Base-by-base conservation (phyloP, 257 asterid species). In the Thymus quinquecostatus region DNA sequence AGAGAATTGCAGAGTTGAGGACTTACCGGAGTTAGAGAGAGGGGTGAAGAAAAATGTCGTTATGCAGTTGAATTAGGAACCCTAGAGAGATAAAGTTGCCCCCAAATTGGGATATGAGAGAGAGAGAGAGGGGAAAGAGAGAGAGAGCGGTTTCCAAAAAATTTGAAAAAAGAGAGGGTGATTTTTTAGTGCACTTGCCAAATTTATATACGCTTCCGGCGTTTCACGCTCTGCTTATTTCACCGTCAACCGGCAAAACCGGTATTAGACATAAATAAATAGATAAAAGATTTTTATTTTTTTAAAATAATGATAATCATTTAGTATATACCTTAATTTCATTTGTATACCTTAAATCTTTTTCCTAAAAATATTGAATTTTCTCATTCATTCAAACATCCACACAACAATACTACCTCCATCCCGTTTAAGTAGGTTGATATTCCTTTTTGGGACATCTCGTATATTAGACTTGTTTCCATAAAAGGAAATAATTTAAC, bases 131-230 rank as follows among this genome's bases (percentile, higher is more conserved):
- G n/a, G n/a, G n/a, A 43, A 79, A 56, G 62, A 64, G 80, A 64
- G 64, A 30, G 54, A 57, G 86, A 71, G 82, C 71, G 79, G 58
- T 55, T 65, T 69, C 68, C 62, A 43, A 77, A 44, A 82, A 53
- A 11, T 82, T 85, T 82, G 76, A 80, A 84, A 82, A 72, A 70
- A 60, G 44, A 54, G 75, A 70, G 80, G 82, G 75, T 60, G n/a
- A 71, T 68, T 68, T 72, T 38, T 38, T 3, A 0, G 5, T 1
- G 2, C 60, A 14, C 13, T 56, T 36, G 59, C 64, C 21, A 55
- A 43, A 59, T 30, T 58, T 56, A 28, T 55, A 7, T 55, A 44
- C 69, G 27, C 4, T 36, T 28, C 53, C 55, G 3, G 63, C 68
- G 33, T 49, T 67, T 67, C 13, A 49, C 61, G 55, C 27, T 70